Evolutionary conservation across 345 rosid genomes (phyloP), one percentile per base, ranked within the genome.

Genomic region (Trapa bicornis): DNA sequence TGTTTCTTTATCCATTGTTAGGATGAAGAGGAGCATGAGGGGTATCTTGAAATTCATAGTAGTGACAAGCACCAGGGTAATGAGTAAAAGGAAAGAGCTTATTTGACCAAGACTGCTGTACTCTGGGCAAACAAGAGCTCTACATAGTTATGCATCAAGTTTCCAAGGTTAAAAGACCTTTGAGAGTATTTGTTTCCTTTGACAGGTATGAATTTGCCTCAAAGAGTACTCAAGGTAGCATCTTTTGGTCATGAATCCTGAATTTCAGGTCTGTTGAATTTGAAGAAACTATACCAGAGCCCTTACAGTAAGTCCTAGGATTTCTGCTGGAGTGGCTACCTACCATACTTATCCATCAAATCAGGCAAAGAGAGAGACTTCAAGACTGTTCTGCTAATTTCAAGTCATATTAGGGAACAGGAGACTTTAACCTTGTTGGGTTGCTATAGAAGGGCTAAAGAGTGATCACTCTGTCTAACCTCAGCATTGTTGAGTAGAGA

Each of bases 11-110:
- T 8, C 11, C 32, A 35, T 66, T 5, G 67, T 39, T 73, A 75
- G 84, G 84, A 67, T 11, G 74, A 77, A 66, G 72, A 72, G 50
- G 84, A 73, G 66, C 36, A n/a, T 11, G 80, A 75, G 52, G 76
- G 68, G 17, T 72, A 56, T 73, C 74, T 71, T 61, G 65, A 47
- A 45, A 66, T 57, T 12, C 60, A 71, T 37, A 65, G 58, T 11
- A 71, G 65, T 71, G 74, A 48, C 36, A 36, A 22, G 29, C 29
- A 13, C 41, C 70, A 66, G 60, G 58, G 58, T 15, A 6, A 29
- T 9, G 64, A 56, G 13, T 37, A 56, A 39, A 39, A 22, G 39
- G 64, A 71, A 17, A 4, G 29, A 32, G 50, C 63, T 36, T 4
- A 9, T 65, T 4, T 42, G 16, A 65, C 8, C 39, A 17, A 16